phyloP scores from a whole-genome alignment of 2,329 filamentous ascomycete genomes.

The Teratosphaeria epicoccoides region DNA sequence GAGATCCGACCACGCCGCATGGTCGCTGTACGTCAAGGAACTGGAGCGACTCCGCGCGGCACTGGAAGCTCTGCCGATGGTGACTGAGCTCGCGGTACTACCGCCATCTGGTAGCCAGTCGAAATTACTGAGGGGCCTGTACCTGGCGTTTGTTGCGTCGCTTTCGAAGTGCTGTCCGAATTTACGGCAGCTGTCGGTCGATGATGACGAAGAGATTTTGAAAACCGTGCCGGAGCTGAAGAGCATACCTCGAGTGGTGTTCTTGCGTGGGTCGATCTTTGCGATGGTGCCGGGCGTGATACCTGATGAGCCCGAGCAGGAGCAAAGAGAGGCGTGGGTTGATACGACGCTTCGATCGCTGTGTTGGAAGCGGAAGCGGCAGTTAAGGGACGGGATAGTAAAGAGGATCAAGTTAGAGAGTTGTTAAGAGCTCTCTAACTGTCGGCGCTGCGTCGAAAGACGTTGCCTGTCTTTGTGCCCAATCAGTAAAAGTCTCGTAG shows the following conservation, averaged over 20 bases:
- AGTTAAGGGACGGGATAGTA: background rate
- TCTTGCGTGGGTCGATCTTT: background rate
- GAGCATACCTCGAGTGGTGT: background rate
- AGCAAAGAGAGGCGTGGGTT: background rate
- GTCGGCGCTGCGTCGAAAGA: no score
- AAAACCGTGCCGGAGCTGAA: conserved; percentile 7
- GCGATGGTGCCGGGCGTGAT: background rate
- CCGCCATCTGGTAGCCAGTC: conserved; percentile 14
- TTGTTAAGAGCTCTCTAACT: background rate
- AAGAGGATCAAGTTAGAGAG: background rate
- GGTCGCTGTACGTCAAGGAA: conserved; percentile 19
- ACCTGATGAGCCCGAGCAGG: background rate
- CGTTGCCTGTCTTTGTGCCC: no score
- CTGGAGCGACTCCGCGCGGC: conserved; percentile 14
- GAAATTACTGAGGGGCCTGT: conserved; percentile 16
- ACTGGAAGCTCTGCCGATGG: conserved; percentile 11
- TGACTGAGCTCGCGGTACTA: conserved; percentile 12
- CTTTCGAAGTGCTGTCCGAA: conserved; percentile 12
- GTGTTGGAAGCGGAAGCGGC: background rate
- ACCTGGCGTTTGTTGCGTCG: conserved; percentile 14
- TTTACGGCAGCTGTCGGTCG: conserved; percentile 9
- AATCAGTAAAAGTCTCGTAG: no score
- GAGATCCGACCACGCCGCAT: conserved; percentile 7
- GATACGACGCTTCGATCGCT: background rate
- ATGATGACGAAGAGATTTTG: conserved; percentile 9